Evolutionary conservation across 75 land plant genomes (phyloP), one percentile per base, ranked within the genome.

Genomic region (Sequoiadendron giganteum): DNA sequence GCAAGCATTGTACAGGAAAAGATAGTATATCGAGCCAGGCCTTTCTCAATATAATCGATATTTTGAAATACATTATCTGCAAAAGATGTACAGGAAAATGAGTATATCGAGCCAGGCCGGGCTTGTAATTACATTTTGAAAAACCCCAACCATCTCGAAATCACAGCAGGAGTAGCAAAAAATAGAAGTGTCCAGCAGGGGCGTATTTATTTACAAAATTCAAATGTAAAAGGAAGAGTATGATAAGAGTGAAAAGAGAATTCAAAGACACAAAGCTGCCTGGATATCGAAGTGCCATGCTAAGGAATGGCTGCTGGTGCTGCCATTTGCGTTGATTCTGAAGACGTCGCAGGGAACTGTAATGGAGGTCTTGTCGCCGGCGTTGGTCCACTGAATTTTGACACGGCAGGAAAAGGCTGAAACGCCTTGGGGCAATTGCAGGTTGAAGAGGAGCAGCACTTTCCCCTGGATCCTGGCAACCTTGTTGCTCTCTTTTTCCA

Each of bases 231-330:
- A 32, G 72, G 3, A 21, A 7, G 2, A 65, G 11, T 52, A 16
- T 19, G 1, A 40, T 0, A 3, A 3, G 15, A 15, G 16, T 5
- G n/a, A 3, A n/a, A 6, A 10, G 34, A 30, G 34, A 2, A 2
- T 85, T 54, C 42, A 85, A 25, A 52, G 86, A 85, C 15, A 82
- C n/a, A 85, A 15, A 9, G 86, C 86, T 7, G 86, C 86, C 68
- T 85, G 86, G 11, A 85, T 48, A 52, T 97, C 93, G 38, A 97
- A 95, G 65, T 90, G 92, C 99, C 99, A 96, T 28, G 95, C 89
- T 55, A 89, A 92, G 79, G 90, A 58, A 65, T 87, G 89, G 70
- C 93, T 94, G 65, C 84, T 89, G n/a, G 88, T 58, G 28, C 89
- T 88, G 70, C 92, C 90, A 36, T 36, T 36, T 0, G 38, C 38